Base-by-base conservation (phyloP, 495 filamentous ascomycete species). In the Xylaria nigripes region DNA sequence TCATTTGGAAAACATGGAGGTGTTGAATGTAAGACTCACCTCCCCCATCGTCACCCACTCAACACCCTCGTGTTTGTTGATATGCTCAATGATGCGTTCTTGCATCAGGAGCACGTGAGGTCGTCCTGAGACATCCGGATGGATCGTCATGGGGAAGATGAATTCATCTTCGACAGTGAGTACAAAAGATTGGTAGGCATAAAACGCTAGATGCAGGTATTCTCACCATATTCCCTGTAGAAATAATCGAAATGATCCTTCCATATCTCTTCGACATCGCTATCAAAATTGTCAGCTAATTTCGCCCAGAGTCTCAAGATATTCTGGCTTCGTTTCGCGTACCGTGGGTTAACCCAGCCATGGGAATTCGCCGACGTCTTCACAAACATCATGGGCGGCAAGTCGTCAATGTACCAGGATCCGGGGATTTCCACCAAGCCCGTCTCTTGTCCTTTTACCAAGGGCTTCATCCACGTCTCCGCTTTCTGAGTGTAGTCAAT, bases 1-100 rank as follows among this genome's bases (percentile, higher is more conserved):
- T 29, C 7, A 15, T 38, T 15, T 7, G 12, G 32, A 49, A 12
- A 24, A 12, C 5, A 36, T 22, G 25, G 16, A 13, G 6, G 40
- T 6, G 32, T 13, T 4, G 9, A 29, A 29, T 22, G 42, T 19
- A 41, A 25, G n/a, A 23, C 58, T 55, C 32, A 63, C 60, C 60
- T 84, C 75, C 52, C 81, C 84, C 63, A 89, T 82, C 6, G 83
- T 86, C 60, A 86, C 77, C 83, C 83, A 89, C 60, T 88, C 82
- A 1, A 88, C 81, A 3, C 86, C 85, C 58, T 86, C 84, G 50
- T 87, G 85, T 47, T 77, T 77, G 51, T 86, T 86, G 59, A 88
- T 84, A 55, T 86, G 76, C 56, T 87, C 84, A 55, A 89, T 87
- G 30, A 50, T 40, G 9, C 47, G 47, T 25, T 50, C 47, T 64